Evolutionary conservation across 2,329 filamentous ascomycete species (phyloP), one percentile per base, ranked within the genome.

Genomic region (Sordariomycetes sp.): DNA sequence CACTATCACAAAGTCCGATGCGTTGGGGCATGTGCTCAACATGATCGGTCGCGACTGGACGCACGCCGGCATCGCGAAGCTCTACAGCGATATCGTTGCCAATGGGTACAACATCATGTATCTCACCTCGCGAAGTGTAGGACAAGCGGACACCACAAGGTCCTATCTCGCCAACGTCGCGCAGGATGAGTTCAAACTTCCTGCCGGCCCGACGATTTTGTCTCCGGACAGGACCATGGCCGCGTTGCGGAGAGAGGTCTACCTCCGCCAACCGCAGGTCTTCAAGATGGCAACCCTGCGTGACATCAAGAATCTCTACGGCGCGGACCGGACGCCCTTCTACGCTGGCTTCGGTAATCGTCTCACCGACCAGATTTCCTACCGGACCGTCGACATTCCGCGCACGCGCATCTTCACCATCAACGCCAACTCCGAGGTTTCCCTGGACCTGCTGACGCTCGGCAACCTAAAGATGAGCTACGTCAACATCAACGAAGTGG

Each of bases 71-170:
- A 90, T 98, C 17, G 93, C 92, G 16, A 98, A 98, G 62, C 71
- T 98, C 8, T 98, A 96, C 60, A 92, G 84, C 32, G 93, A 98
- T 46, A 98, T 98, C 46, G 79, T 80, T 1, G 79, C 82, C 47
- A 98, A 98, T 50, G 92, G 92, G 6, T 98, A 96, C 68, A 96
- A 98, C 57, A 93, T 98, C 52, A 87, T 98, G 74, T 98, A 98
- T 54, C 72, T 98, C 30, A 98, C 92, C 1, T 93, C 85, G 54
- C 80, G 92, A 33, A 92, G 86, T 11, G 88, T 96, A 30, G 93
- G 92, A 0, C 88, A 93, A 58, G 85, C 92, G 12, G 92, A 98
- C 57, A 87, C 69, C 0, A 98, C 92, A 2, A 70, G 92, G 38
- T 75, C 86, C 0, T 98, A 98, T 54, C 70, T 98, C 4, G 82